Percentiles rank a stretch among this genome's conserved stretches.
phyloP scores from a whole-genome alignment of 1,284 basidiomycete species.

The Golubevia sp. region DNA sequence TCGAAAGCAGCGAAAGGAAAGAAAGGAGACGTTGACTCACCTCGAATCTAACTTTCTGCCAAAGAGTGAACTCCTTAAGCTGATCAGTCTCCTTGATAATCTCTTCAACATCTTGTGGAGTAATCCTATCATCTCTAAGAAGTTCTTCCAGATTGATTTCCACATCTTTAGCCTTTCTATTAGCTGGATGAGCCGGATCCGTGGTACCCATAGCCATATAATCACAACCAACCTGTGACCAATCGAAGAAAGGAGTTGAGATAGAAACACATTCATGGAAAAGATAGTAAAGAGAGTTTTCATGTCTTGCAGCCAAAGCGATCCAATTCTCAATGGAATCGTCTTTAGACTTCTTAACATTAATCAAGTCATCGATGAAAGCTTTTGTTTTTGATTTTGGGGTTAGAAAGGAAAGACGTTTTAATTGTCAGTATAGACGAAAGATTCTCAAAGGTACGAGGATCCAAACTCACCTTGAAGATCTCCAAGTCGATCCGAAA shows the following conservation, averaged over 20 bases:
- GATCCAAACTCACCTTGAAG: too few relatives aligned
- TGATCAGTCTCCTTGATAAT: conserved; percentile 42
- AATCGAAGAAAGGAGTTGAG: conserved; percentile 41
- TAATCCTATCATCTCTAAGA: conserved; percentile 47
- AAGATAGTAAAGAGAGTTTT: conserved; percentile 50
- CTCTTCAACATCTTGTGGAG: conserved; percentile 35
- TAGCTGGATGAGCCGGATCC: conserved; percentile 47
- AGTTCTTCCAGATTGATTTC: conserved; percentile 58
- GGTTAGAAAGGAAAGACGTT: background rate
- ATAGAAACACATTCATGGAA: conserved; percentile 53
- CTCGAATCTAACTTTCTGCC: conserved; percentile 57
- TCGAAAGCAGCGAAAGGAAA: too few relatives aligned
- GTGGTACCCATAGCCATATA: conserved; percentile 55
- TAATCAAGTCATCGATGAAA: conserved; percentile 51
- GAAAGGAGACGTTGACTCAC: too few relatives aligned
- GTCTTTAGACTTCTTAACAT: conserved; percentile 33
- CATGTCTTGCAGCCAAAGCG: conserved; percentile 47
- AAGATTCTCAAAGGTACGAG: background rate
- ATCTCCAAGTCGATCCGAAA: conserved; percentile 47
- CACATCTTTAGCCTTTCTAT: conserved; percentile 41
- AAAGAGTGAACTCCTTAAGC: conserved; percentile 38
- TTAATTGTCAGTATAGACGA: background rate
- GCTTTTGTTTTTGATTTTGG: conserved; percentile 4
- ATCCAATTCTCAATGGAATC: conserved; percentile 46
- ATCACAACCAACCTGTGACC: conserved; percentile 47